phyloP scores from a whole-genome alignment of 768 basidiomycete species.

The Tephrocybe sp. region DNA sequence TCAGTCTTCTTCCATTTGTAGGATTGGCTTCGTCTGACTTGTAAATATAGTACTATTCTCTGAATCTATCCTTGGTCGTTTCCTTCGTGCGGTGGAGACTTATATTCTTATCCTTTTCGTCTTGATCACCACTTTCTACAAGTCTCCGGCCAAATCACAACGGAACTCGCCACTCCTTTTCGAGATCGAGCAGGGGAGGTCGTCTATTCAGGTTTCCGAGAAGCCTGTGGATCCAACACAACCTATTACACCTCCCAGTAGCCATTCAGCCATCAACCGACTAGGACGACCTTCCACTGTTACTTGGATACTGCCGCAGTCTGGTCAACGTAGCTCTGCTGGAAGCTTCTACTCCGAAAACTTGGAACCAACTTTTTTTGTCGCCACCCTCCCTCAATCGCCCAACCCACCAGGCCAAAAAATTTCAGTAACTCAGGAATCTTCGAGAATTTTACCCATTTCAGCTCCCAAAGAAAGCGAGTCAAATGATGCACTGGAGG shows the following conservation, averaged over 20 bases:
- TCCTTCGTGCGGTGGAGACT: constrained; percentile 61
- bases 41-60: constrained; percentile 59
- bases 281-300: not conserved
- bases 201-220: constrained; percentile 8
- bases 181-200: constrained; percentile 1
- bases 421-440: not conserved
- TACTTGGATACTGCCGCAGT: not conserved
- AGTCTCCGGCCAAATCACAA: constrained; percentile 11
- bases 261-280: not conserved
- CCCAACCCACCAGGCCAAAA: not conserved
- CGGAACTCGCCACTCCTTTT: not conserved
- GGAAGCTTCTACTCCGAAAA: not conserved
- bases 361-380: not conserved
- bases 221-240: constrained; percentile 7
- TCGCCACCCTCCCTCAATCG: not conserved
- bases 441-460: not conserved
- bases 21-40: not conserved
- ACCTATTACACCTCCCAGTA: not conserved
- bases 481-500: not conserved
- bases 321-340: not conserved
- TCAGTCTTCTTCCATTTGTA: constrained; percentile 35
- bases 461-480: not conserved
- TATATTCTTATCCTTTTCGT: constrained; percentile 63
- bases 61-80: constrained; percentile 68
- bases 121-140: constrained; percentile 46